Conservation (phyloP, 176 grass and related monocot genomes). For the Dendrocalamus sinicus region DNA sequence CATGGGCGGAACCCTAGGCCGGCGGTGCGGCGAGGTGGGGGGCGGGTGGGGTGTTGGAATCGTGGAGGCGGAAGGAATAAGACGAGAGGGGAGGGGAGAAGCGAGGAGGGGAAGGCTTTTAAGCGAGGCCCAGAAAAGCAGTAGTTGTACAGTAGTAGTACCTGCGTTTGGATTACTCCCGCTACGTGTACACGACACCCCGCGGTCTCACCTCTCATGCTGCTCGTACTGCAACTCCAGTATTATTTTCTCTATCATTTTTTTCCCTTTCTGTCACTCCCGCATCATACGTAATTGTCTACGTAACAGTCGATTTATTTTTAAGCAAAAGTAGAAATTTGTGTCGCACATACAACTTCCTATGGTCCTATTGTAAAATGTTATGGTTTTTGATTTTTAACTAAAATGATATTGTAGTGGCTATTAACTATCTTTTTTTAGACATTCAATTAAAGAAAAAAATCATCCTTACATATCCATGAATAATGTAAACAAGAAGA, state of each 20-base stretch:
- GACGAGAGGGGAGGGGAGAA: constrained; percentile 11
- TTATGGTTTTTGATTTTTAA: too few species aligned
- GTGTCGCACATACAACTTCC: neutral
- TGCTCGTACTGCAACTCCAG: neutral
- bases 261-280: neutral
- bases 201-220: constrained; percentile 31
- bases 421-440: too few species aligned
- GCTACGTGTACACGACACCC: constrained; percentile 49
- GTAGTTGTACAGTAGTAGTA: constrained; percentile 6
- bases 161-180: neutral
- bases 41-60: constrained; percentile 46
- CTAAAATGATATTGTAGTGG: too few species aligned
- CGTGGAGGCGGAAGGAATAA: constrained; percentile 54
- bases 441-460: too few species aligned
- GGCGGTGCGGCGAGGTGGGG: constrained; percentile 22
- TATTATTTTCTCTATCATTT: neutral
- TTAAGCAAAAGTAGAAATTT: neutral
- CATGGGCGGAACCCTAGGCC: constrained; percentile 56
- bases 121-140: constrained; percentile 40
- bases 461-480: rapidly evolving
- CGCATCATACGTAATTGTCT: neutral
- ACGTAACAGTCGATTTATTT: neutral
- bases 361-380: too few species aligned
- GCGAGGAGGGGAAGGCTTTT: constrained; percentile 50
- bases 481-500: too few species aligned